Evolutionary conservation across 2,329 filamentous ascomycete species (phyloP).

Genomic region (Fusarium nanum): DNA sequence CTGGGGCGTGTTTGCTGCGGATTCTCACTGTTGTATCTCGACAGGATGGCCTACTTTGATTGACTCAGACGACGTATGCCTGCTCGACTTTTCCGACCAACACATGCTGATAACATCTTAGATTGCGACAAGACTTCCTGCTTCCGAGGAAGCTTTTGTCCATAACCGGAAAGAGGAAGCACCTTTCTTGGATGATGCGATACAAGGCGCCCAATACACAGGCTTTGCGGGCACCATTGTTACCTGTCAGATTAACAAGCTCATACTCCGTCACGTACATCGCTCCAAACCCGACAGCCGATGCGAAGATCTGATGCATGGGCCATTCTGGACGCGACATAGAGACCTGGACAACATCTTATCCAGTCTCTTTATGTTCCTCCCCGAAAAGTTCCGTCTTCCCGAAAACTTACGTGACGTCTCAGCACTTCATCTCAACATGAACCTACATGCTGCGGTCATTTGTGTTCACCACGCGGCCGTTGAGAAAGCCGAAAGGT

Average conservation of each 20-base stretch:
- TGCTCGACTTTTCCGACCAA: neutral
- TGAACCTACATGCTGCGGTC: conserved; percentile 87
- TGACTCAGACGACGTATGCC: conserved; percentile 72
- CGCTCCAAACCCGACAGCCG: conserved; percentile 75
- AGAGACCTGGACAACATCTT: conserved; percentile 83
- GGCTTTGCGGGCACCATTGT: conserved; percentile 79
- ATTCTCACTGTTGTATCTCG: conserved; percentile 87
- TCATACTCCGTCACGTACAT: conserved; percentile 84
- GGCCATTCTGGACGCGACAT: conserved; percentile 88
- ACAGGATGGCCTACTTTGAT: conserved; percentile 91
- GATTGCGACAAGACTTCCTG: conserved; percentile 83
- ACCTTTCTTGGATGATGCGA: conserved; percentile 71
- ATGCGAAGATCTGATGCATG: conserved; percentile 78
- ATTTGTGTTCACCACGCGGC: conserved; percentile 93
- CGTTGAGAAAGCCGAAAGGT: conserved; percentile 82
- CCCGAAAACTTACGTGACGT: conserved; percentile 75
- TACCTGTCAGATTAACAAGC: conserved; percentile 82
- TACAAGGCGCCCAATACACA: conserved; percentile 72
- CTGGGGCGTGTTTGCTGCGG: conserved; percentile 85
- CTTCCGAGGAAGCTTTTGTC: conserved; percentile 80
- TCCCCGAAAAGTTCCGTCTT: conserved; percentile 80
- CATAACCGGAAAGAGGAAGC: conserved; percentile 72
- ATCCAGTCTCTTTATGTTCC: conserved; percentile 79
- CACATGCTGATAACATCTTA: conserved; percentile 38
- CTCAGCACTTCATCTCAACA: conserved; percentile 83